These are phyloP conservation scores for Penicillium robsamsonii DNA, from an alignment of 495 filamentous ascomycete genomes.

Conservation along the genomic window DNA sequence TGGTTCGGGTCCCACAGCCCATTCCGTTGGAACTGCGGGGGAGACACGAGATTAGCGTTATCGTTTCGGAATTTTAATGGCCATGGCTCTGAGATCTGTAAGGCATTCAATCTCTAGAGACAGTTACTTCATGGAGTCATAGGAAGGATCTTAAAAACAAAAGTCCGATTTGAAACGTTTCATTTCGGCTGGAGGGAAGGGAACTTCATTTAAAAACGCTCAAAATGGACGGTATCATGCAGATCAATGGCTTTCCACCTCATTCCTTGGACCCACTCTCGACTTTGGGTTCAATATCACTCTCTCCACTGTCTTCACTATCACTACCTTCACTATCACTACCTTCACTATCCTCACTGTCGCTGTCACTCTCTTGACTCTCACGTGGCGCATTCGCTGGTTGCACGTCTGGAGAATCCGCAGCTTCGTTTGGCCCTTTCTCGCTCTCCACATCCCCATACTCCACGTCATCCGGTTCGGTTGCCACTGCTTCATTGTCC, in stretches of 20 bases:
- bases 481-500: too few species aligned
- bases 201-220: neutral
- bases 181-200: neutral
- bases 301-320: neutral
- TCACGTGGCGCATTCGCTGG: neutral
- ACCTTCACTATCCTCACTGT: neutral
- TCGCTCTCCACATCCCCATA: neutral
- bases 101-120: too few species aligned
- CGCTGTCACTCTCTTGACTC: neutral
- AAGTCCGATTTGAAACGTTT: neutral
- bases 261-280: conserved; percentile 1
- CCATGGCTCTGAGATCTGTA: neutral
- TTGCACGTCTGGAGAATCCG: neutral
- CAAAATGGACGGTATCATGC: neutral
- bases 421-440: neutral
- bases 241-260: neutral
- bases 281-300: neutral
- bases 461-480: neutral
- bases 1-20: neutral
- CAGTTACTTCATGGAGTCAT: too few species aligned
- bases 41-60: neutral
- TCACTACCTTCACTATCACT: neutral
- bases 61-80: neutral
- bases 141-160: neutral
- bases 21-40: conserved; percentile 8